Percentiles rank a stretch among this genome's conserved stretches.
Evolutionary conservation across 441 rosid species (phyloP).

Genomic region (Gossypium davidsonii): DNA sequence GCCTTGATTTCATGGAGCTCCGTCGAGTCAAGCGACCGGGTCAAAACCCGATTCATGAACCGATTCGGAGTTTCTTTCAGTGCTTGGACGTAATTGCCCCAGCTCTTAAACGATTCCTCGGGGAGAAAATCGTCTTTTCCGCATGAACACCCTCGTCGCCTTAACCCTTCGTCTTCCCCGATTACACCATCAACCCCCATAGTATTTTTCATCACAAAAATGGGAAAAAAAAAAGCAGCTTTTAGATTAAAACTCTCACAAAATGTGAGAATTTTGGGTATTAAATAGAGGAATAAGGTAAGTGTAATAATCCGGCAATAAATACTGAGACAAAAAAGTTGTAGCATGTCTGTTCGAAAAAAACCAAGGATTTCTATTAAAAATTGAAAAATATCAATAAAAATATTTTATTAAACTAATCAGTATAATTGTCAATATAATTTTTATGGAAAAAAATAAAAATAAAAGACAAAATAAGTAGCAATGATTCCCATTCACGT

Average conservation of each 20-base stretch:
- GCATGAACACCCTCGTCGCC: conserved; percentile 59
- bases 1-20: conserved; percentile 71
- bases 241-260: too few relatives aligned
- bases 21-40: conserved; percentile 58
- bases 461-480: background rate
- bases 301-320: background rate
- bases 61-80: conserved; percentile 52
- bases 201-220: background rate
- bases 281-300: background rate
- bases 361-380: background rate
- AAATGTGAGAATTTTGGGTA: background rate
- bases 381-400: background rate
- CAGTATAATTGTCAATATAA: background rate
- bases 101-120: conserved; percentile 65
- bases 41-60: conserved; percentile 45
- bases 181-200: conserved; percentile 8
- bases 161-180: conserved; percentile 27
- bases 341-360: background rate
- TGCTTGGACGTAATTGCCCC: conserved; percentile 50
- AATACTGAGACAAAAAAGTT: background rate
- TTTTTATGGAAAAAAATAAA: background rate
- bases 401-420: background rate
- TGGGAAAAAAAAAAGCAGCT: too few relatives aligned
- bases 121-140: conserved; percentile 70
- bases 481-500: background rate